Conservation (phyloP, 2,329 filamentous ascomycete genomes). For the Dothideomycetes sp. region DNA sequence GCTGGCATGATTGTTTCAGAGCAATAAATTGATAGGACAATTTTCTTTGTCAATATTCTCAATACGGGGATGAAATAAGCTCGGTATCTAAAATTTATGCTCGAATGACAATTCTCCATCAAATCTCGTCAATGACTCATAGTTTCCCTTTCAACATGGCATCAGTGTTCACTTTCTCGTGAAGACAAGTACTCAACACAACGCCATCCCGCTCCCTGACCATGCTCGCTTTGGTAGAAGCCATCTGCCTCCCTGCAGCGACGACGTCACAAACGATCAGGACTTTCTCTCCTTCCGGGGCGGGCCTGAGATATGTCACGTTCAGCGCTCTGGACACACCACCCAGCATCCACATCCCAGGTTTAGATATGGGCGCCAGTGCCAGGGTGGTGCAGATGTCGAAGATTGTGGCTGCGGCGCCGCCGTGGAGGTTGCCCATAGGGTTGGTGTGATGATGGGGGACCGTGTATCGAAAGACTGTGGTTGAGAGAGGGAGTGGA, state of each 20-base stretch:
- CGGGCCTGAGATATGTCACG: slow-evolving; percentile 34
- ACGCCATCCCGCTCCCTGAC: slow-evolving; percentile 23
- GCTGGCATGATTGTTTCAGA: too few species aligned
- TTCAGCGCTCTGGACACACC: slow-evolving; percentile 32
- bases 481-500: neutral
- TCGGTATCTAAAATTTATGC: too few species aligned
- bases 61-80: too few species aligned
- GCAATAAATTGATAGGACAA: too few species aligned
- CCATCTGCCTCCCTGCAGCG: slow-evolving; percentile 31
- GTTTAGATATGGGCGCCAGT: slow-evolving; percentile 19
- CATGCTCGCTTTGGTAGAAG: slow-evolving; percentile 29
- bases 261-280: slow-evolving; percentile 32
- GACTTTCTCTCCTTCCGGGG: slow-evolving; percentile 27
- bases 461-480: slow-evolving; percentile 18
- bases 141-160: neutral
- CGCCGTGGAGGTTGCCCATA: slow-evolving; percentile 40
- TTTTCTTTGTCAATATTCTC: too few species aligned
- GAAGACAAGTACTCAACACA: slow-evolving; percentile 24
- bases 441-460: slow-evolving; percentile 35
- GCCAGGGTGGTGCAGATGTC: slow-evolving; percentile 41
- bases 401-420: slow-evolving; percentile 42
- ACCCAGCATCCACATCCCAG: slow-evolving; percentile 32
- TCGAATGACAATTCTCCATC: too few species aligned
- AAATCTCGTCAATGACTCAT: too few species aligned
- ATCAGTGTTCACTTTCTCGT: slow-evolving; percentile 20